Evolutionary conservation across 805 yeast species (phyloP).

Genomic region (Candida cerambycidarum): DNA sequence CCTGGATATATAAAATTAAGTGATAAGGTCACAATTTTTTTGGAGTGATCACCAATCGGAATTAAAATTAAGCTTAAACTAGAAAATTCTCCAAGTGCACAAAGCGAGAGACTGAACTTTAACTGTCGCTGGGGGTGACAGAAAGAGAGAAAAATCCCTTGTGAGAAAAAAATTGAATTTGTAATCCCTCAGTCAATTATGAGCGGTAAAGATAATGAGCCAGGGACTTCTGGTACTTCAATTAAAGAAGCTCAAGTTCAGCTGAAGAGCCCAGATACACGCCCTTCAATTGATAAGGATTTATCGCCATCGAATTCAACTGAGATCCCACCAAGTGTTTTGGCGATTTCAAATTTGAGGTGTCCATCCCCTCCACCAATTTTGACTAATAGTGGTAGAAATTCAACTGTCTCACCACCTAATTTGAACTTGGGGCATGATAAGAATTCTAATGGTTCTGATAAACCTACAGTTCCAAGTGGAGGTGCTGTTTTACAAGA

Average conservation of each 20-base stretch:
- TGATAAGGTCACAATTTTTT: not conserved
- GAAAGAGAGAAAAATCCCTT: slow-evolving; percentile 3
- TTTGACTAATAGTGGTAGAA: slow-evolving; percentile 28
- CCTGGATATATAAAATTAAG: too few relatives aligned
- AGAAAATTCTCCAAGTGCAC: not conserved
- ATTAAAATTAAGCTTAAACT: not conserved
- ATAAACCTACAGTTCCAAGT: slow-evolving; percentile 33
- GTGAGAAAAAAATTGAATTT: slow-evolving; percentile 5
- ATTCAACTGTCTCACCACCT: slow-evolving; percentile 14
- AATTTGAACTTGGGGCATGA: slow-evolving; percentile 3
- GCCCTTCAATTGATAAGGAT: slow-evolving; percentile 10
- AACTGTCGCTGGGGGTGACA: too few relatives aligned
- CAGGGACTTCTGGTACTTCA: not conserved
- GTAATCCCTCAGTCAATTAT: slow-evolving; percentile 1
- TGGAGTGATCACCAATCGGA: too few relatives aligned
- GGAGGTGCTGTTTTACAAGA: slow-evolving; percentile 46
- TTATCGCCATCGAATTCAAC: not conserved
- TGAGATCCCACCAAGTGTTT: slow-evolving; percentile 44
- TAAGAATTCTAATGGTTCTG: not conserved
- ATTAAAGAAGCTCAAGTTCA: not conserved
- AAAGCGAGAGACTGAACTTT: not conserved
- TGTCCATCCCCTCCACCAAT: slow-evolving; percentile 79
- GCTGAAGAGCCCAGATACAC: not conserved
- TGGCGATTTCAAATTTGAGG: slow-evolving; percentile 58
- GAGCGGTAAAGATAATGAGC: not conserved